Base-by-base conservation (phyloP, 768 basidiomycete genomes). In the Amanita thiersii region DNA sequence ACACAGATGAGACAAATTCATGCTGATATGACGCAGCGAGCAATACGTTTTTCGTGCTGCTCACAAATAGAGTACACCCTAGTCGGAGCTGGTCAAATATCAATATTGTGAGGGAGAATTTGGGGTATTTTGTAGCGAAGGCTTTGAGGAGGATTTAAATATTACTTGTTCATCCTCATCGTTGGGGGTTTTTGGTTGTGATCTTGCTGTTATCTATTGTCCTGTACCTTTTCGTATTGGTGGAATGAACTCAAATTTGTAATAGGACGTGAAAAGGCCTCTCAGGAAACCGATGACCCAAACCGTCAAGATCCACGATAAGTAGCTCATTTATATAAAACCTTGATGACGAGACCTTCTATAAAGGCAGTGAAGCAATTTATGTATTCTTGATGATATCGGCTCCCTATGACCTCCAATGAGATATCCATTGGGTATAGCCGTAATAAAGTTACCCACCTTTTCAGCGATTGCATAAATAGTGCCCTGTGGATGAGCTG, bases 11-110 rank as follows among this genome's bases (percentile, higher is more conserved):
- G 19, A 24, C 40, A 32, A 42, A 20, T 29, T 35, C 29, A 14
- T 18, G 21, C n/a, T 37, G 15, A 18, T 26, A 26, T 12, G 20
- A 3, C 10, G 20, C 35, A 58, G 57, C 54, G 46, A 59, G 57
- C 47, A 52, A 54, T n/a, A 59, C 56, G 7, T 56, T 57, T 43
- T 56, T 55, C 47, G 20, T 59, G n/a, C 33, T 59, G 12, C 36
- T 59, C 25, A 52, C 52, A 4, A 48, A 56, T 37, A 45, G 54
- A 12, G 57, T 59, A n/a, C 57, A 59, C 43, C 57, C 57, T 5
- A 55, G 46, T 32, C 32, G 57, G n/a, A 47, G 33, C 3, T 56
- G 57, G 57, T 56, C 55, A 14, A 55, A 50, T 40, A 50, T 58
- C 39, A 58, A 55, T 35, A 25, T 58, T 2, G 57, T 52, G 18